Conservation (phyloP, 768 basidiomycete genomes). For the Boletus speciosus region DNA sequence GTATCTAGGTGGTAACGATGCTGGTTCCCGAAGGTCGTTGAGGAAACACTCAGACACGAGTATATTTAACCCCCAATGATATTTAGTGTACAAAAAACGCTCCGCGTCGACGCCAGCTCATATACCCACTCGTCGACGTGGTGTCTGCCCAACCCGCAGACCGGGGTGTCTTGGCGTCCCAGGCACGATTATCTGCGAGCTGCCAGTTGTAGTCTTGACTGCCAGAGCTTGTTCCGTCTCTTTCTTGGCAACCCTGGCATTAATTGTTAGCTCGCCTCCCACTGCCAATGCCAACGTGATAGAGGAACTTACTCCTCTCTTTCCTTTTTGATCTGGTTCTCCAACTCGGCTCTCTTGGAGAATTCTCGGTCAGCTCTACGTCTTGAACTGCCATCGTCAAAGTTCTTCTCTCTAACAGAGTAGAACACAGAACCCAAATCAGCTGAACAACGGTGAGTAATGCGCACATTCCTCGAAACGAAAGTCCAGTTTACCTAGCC, state of each 20-base stretch:
- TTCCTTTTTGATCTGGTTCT: conserved; percentile 85
- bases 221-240: conserved; percentile 58
- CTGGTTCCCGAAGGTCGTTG: conserved; percentile 2
- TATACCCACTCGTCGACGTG: conserved; percentile 69
- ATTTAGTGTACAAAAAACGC: conserved; percentile 2
- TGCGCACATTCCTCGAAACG: background rate
- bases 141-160: conserved; percentile 68
- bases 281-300: background rate
- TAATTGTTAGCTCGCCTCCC: conserved; percentile 5
- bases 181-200: conserved; percentile 70
- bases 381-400: conserved; percentile 80
- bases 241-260: conserved; percentile 55
- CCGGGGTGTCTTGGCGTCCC: conserved; percentile 77
- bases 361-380: conserved; percentile 85
- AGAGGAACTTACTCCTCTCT: conserved; percentile 54
- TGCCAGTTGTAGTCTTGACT: conserved; percentile 49
- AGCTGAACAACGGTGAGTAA: conserved; percentile 44
- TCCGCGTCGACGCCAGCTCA: conserved; percentile 25
- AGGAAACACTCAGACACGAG: background rate
- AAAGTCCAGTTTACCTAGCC: conserved; percentile 67
- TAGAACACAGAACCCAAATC: conserved; percentile 96
- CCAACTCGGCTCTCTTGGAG: conserved; percentile 85
- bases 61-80: conserved; percentile 2
- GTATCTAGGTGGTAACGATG: conserved; percentile 12
- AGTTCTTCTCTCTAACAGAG: conserved; percentile 97